These are phyloP conservation scores for Pharus latifolius DNA, from an alignment of 176 grass and related monocot species.

Conservation along the genomic window DNA sequence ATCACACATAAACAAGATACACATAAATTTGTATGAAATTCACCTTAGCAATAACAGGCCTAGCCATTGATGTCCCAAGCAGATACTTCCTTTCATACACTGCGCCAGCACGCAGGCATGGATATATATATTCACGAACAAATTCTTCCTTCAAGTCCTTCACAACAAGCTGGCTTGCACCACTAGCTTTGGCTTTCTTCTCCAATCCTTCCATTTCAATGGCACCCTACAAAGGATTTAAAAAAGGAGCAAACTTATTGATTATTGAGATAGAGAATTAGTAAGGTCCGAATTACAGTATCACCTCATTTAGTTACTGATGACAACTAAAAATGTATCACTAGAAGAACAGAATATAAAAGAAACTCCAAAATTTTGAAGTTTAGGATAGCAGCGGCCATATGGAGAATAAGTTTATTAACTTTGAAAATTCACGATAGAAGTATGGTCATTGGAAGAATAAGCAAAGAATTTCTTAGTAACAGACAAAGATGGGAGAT, in stretches of 20 bases:
- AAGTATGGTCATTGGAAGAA: background rate
- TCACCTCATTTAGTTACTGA: background rate
- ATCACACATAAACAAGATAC: background rate
- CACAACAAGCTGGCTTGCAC: constrained; percentile 91
- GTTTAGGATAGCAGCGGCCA: background rate
- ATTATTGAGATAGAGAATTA: background rate
- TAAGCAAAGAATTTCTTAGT: background rate
- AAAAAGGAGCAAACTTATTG: background rate
- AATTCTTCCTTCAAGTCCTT: constrained; percentile 96
- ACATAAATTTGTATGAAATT: background rate
- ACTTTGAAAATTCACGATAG: background rate
- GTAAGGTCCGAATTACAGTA: background rate
- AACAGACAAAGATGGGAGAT: background rate
- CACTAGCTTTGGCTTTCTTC: constrained; percentile 88
- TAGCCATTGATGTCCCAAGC: constrained; percentile 95
- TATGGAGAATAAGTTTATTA: background rate
- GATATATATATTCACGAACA: constrained; percentile 86
- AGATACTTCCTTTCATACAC: constrained; percentile 99
- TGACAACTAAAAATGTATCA: background rate
- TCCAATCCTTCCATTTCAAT: constrained; percentile 94
- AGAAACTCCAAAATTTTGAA: background rate
- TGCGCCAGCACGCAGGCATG: constrained; percentile 82
- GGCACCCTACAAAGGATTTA: constrained; percentile 36
- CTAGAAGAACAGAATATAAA: background rate
- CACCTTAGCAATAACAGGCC: constrained; percentile 97